Evolutionary conservation across 345 rosid genomes (phyloP), one percentile per base, ranked within the genome.

Genomic region (Rhizophora mangle): DNA sequence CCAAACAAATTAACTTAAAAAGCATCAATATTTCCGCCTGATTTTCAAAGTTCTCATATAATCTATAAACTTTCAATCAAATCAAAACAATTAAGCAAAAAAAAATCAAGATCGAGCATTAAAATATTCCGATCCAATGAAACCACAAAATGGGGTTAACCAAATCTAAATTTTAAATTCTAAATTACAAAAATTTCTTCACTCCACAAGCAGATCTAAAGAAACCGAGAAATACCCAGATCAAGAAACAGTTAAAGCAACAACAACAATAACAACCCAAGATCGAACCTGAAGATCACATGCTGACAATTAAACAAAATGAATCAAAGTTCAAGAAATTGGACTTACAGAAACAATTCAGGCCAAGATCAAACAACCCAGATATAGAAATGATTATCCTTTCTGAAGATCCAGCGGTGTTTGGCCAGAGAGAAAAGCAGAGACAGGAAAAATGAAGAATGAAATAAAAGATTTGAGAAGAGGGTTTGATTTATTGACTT

Each of bases 151-250:
- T 74, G 16, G 37, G 6, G 37, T 22, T 31, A 56, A 60, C 2
- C 71, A 71, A 67, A 34, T 34, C 37, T 34, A 34, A 34, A 34
- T 34, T 34, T 34, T 34, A 6, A 34, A 34, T 34, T 34, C 10
- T 34, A 34, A 34, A 34, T 34, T 8, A 62, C 26, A 18, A n/a
- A 57, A 67, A 27, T 6, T 37, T 18, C n/a, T 10, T 30, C 57
- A 36, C 37, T 72, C 56, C 26, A 49, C 22, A 55, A 56, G 60
- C 53, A 75, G 72, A 75, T 75, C 82, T 68, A 56, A 49, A 18
- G 21, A 66, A 37, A 73, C 15, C 20, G 32, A 71, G 54, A 43
- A 22, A 63, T 10, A 60, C 16, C 47, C 55, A 68, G 60, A 71
- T 71, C 55, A 68, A 3, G 47, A 64, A 70, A 8, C 24, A 49